Base-by-base conservation (phyloP, 1,284 basidiomycete species). In the Malassezia psittaci region DNA sequence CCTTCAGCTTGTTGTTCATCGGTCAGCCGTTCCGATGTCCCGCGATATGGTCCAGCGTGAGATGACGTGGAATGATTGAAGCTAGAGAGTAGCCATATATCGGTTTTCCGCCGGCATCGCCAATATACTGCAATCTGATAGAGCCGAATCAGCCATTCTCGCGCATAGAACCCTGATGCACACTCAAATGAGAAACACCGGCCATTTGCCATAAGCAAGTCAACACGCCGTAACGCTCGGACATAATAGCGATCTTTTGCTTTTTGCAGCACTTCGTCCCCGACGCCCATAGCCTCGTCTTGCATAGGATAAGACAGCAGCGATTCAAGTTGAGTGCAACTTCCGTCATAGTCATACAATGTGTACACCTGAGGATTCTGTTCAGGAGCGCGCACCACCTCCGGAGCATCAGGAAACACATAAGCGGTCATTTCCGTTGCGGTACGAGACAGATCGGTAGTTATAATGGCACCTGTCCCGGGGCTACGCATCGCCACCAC, bases 51-150 rank as follows among this genome's bases (percentile, higher is more conserved):
- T 29, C 4, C 18, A 12, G 8, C n/a, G 18, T 12, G 10, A n/a
- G 37, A 16, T 16, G 2, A 24, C 32, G 29, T 24, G 16, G n/a
- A n/a, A 39, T 18, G 29, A 15, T 42, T 29, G 44, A 48, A 76
- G 33, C 87, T 82, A 84, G 90, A 89, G 74, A 89, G 85, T 56
- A 84, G 80, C 52, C 79, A 78, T 15, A 88, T 83, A 67, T 88
- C 86, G 40, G 78, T 77, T 35, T 80, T 79, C 65, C 87, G 83
- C 37, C 84, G 81, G 51, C 81, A 78, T 50, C 80, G 83, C 88
- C 88, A 90, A 70, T 87, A 90, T 10, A 77, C 73, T 35, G 85
- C 76, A 29, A 90, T 79, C 38, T 79, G 81, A 24, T 82, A 80
- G 2, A 90, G 79, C 48, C 81, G 80, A 51, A 81, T 79, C 47